Conservation (phyloP, 495 filamentous ascomycete species). For the Sordaria brevicollis region DNA sequence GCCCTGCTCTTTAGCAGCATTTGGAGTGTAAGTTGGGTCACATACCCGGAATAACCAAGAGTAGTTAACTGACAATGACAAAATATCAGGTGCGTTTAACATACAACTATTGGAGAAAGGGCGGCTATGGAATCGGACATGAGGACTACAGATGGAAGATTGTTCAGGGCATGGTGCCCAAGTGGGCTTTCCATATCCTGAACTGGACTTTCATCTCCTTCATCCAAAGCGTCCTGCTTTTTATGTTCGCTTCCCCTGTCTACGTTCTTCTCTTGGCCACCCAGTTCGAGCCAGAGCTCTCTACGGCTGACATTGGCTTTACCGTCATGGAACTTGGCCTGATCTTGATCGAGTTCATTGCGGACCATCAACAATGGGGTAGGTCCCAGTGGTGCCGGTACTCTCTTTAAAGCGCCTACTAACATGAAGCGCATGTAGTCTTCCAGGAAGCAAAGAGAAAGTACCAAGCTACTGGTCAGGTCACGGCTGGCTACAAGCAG, state of each 20-base stretch:
- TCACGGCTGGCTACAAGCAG: constrained; percentile 48
- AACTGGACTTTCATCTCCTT: constrained; percentile 82
- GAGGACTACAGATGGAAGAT: constrained; percentile 91
- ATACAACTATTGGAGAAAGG: constrained; percentile 95
- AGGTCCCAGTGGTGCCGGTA: constrained; percentile 11
- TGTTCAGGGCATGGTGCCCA: constrained; percentile 29
- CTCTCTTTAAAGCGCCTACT: constrained; percentile 7
- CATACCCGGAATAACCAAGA: neutral
- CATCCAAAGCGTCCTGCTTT: constrained; percentile 72
- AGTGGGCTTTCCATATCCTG: constrained; percentile 63
- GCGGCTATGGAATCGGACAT: constrained; percentile 74
- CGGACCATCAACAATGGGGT: constrained; percentile 93
- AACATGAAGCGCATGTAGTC: constrained; percentile 24
- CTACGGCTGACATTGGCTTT: constrained; percentile 56
- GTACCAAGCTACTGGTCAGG: constrained; percentile 62
- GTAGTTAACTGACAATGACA: neutral
- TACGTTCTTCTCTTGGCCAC: constrained; percentile 63
- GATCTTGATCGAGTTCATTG: constrained; percentile 65
- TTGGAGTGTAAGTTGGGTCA: constrained; percentile 62
- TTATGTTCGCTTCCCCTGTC: constrained; percentile 64
- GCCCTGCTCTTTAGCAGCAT: constrained; percentile 57
- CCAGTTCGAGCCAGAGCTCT: constrained; percentile 31
- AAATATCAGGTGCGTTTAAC: constrained; percentile 59
- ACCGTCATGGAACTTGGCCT: constrained; percentile 56
- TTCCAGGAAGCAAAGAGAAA: constrained; percentile 72